Conservation (phyloP, 306 rosid species). For the Mimosa pudica region DNA sequence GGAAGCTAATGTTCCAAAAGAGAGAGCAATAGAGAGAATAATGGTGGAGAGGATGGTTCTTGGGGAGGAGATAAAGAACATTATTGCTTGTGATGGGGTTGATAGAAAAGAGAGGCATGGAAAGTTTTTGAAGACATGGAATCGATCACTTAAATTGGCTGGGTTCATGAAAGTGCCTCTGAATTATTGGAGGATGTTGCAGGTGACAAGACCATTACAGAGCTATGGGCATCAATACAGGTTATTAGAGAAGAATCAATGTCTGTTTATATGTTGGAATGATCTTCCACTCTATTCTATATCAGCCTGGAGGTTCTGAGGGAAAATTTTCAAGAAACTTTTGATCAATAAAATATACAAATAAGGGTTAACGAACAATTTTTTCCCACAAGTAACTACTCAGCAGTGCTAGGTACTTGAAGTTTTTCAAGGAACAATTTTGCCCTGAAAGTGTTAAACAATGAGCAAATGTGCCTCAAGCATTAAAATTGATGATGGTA, state of each 20-base stretch:
- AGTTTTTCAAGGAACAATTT: too few relatives aligned
- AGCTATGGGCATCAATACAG: constrained; percentile 52
- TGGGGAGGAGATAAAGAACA: constrained; percentile 74
- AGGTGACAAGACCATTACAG: constrained; percentile 46
- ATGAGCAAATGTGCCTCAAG: too few relatives aligned
- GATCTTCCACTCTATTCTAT: constrained; percentile 60
- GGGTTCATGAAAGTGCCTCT: constrained; percentile 56
- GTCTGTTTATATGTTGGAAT: constrained; percentile 59
- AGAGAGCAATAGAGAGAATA: constrained; percentile 39
- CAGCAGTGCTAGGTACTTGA: too few relatives aligned
- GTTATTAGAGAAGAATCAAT: constrained; percentile 49
- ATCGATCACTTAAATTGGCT: constrained; percentile 57
- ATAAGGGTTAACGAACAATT: too few relatives aligned
- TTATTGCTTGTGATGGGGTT: constrained; percentile 67
- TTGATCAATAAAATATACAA: not conserved
- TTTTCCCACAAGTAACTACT: too few relatives aligned
- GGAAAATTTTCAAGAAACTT: not conserved
- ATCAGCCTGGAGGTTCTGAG: constrained; percentile 58
- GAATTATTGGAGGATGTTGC: constrained; percentile 46
- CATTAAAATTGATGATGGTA: too few relatives aligned
- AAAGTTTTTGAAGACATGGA: constrained; percentile 56
- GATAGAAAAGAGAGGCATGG: constrained; percentile 75
- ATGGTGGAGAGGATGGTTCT: constrained; percentile 68
- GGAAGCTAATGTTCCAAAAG: constrained; percentile 50
- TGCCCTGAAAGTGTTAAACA: too few relatives aligned